These are phyloP conservation scores for Capillidium heterosporum DNA, from an alignment of 371 early-diverging fungal genomes.

Conservation along the genomic window DNA sequence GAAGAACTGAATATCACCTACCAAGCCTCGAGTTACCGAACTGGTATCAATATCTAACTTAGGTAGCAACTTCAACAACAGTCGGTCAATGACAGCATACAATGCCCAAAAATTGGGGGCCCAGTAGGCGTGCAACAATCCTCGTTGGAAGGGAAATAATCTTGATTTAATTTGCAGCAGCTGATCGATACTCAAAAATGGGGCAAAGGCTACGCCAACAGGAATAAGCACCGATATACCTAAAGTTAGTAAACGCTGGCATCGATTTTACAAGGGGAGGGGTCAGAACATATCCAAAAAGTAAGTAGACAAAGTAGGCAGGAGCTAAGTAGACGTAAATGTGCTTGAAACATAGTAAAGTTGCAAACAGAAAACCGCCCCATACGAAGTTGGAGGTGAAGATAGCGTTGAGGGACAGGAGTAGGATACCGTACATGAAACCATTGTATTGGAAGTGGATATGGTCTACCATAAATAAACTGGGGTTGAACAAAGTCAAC, in stretches of 20 bases:
- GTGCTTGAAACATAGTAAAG: constrained; percentile 86
- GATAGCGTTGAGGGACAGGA: constrained; percentile 44
- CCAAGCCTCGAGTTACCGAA: constrained; percentile 77
- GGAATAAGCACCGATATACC: constrained; percentile 44
- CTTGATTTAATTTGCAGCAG: constrained; percentile 60
- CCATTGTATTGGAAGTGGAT: constrained; percentile 98
- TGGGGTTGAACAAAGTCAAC: constrained; percentile 63
- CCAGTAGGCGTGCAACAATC: constrained; percentile 92
- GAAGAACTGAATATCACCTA: constrained; percentile 74
- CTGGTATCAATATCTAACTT: constrained; percentile 25
- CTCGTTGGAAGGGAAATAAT: constrained; percentile 91
- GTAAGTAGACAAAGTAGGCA: constrained; percentile 77
- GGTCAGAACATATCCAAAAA: constrained; percentile 64
- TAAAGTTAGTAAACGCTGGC: constrained; percentile 25
- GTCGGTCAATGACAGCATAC: constrained; percentile 67
- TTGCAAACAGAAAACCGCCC: constrained; percentile 70
- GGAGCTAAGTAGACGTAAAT: constrained; percentile 90
- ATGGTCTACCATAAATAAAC: constrained; percentile 69
- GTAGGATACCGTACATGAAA: constrained; percentile 71
- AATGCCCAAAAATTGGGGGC: constrained; percentile 96
- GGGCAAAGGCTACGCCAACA: constrained; percentile 65
- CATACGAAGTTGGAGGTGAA: constrained; percentile 19
- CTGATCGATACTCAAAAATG: constrained; percentile 49
- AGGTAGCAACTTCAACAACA: constrained; percentile 27
- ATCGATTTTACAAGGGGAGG: neutral